These are phyloP conservation scores for Plasmodium inui DNA, from an alignment of 169 alveolate genomes.

Conservation along the genomic window DNA sequence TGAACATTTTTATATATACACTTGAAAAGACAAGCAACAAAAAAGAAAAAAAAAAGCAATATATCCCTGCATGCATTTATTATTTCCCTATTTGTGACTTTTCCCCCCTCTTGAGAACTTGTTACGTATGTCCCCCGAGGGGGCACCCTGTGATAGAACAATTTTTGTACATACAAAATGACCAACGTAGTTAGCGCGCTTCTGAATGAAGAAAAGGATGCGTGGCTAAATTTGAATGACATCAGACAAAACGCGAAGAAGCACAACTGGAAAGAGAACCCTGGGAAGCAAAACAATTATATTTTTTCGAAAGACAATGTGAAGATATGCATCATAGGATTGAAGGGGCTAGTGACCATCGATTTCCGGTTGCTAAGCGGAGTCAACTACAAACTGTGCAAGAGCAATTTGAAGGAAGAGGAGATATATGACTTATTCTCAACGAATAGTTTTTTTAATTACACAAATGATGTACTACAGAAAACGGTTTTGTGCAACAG, in stretches of 20 bases:
- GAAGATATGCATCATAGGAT: slow-evolving; percentile 33
- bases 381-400: slow-evolving; percentile 35
- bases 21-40: not conserved
- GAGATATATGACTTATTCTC: slow-evolving; percentile 27
- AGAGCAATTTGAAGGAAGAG: slow-evolving; percentile 33
- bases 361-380: slow-evolving; percentile 34
- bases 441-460: not conserved
- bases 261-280: slow-evolving; percentile 27
- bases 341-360: slow-evolving; percentile 45
- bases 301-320: slow-evolving; percentile 44
- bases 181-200: not conserved
- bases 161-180: slow-evolving; percentile 5
- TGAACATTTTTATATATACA: not conserved
- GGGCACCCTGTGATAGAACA: not conserved
- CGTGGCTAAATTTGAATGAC: slow-evolving; percentile 18
- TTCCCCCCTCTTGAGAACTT: not conserved
- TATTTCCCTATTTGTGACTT: not conserved
- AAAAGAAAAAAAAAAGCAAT: not conserved
- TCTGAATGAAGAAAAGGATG: slow-evolving; percentile 30
- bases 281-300: slow-evolving; percentile 14
- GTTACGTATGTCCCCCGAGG: not conserved
- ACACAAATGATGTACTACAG: slow-evolving; percentile 11
- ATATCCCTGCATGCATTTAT: not conserved
- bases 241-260: slow-evolving; percentile 32
- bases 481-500: slow-evolving; percentile 33